Percentiles rank a stretch among this genome's conserved stretches.
Conservation (phyloP, 2,329 filamentous ascomycete species). For the Epichloe scottii region DNA sequence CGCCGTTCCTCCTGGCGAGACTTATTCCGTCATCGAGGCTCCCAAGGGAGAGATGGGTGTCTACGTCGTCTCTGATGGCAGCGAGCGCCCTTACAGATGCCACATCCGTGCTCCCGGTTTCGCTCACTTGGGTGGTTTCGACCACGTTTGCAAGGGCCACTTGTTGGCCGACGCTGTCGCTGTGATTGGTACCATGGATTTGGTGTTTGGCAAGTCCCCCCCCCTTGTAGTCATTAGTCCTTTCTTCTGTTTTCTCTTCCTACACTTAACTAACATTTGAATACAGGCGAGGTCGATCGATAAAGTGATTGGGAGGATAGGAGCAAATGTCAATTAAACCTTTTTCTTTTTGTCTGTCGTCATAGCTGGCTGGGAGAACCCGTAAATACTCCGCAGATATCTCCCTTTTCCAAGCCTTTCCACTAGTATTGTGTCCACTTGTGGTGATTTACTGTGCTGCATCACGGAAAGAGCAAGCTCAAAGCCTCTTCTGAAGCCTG, state of each 20-base stretch:
- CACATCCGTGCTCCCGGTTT: constrained; percentile 96
- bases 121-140: constrained; percentile 86
- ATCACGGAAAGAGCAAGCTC: no score
- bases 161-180: constrained; percentile 92
- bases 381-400: constrained; percentile 25
- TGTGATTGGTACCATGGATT: constrained; percentile 82
- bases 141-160: constrained; percentile 86
- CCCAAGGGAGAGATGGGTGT: constrained; percentile 99
- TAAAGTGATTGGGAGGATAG: constrained; percentile 22
- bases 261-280: not conserved
- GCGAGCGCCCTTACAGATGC: constrained; percentile 91
- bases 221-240: not conserved
- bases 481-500: no score
- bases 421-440: no score
- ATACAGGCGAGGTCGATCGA: constrained; percentile 48
- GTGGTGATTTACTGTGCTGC: no score
- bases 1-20: constrained; percentile 91
- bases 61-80: constrained; percentile 89
- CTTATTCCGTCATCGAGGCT: constrained; percentile 96
- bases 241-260: not conserved
- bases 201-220: constrained; percentile 62
- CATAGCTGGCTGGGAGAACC: constrained; percentile 20
- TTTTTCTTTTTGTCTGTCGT: constrained; percentile 27
- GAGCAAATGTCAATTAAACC: constrained; percentile 18
- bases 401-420: not conserved